Percentiles rank a stretch among this genome's conserved stretches.
Evolutionary conservation across 2,329 filamentous ascomycete genomes (phyloP).

Genomic region (Botrytis medusae): DNA sequence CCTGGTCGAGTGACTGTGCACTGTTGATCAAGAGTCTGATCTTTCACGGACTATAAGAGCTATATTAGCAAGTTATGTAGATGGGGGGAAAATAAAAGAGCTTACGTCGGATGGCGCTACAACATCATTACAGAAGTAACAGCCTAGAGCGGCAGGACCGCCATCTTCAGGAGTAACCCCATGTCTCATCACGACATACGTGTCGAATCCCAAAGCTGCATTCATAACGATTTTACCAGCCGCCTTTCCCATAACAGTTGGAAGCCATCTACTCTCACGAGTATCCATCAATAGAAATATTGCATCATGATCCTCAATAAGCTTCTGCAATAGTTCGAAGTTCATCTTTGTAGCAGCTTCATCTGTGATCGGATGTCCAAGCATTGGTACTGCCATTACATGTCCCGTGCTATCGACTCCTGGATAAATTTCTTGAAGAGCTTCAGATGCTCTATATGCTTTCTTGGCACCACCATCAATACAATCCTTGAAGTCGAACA

Average conservation of each 20-base stretch:
- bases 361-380: slow-evolving; percentile 82
- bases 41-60: slow-evolving; percentile 73
- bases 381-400: slow-evolving; percentile 88
- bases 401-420: slow-evolving; percentile 81
- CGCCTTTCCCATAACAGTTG: slow-evolving; percentile 93
- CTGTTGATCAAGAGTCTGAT: slow-evolving; percentile 94
- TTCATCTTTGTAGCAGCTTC: slow-evolving; percentile 67
- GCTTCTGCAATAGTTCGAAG: slow-evolving; percentile 69
- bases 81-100: slow-evolving; percentile 36
- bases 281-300: slow-evolving; percentile 98
- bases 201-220: slow-evolving; percentile 92
- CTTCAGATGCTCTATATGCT: slow-evolving; percentile 75
- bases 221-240: slow-evolving; percentile 95
- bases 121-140: slow-evolving; percentile 98
- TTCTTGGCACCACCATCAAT: slow-evolving; percentile 81
- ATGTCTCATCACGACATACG: slow-evolving; percentile 96
- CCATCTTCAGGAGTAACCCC: slow-evolving; percentile 62
- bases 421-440: slow-evolving; percentile 83
- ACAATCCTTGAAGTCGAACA: slow-evolving; percentile 90
- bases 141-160: slow-evolving; percentile 72
- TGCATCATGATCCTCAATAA: slow-evolving; percentile 84
- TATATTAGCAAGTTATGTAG: slow-evolving; percentile 23
- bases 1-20: slow-evolving; percentile 96
- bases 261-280: slow-evolving; percentile 89
- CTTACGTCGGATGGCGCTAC: slow-evolving; percentile 90